Evolutionary conservation across 345 rosid genomes (phyloP).

Genomic region (Eucalyptus polyanthemos): DNA sequence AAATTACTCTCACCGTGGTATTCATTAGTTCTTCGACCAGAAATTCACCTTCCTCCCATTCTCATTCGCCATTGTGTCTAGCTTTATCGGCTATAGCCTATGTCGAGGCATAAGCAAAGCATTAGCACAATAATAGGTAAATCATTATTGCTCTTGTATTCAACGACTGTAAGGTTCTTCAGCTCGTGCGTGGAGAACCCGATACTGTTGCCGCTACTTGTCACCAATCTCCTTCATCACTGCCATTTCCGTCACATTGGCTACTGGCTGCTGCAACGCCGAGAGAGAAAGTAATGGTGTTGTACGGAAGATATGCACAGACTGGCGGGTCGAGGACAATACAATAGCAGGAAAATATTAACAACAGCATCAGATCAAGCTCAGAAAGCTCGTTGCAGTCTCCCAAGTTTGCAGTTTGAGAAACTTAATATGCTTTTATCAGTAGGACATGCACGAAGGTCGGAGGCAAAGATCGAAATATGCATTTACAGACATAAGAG

Average conservation of each 20-base stretch:
- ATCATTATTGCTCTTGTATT: background rate
- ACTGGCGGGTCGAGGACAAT: background rate
- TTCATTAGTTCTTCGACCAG: background rate
- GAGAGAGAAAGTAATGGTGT: background rate
- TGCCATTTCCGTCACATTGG: background rate
- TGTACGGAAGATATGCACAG: background rate
- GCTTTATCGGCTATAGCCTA: background rate
- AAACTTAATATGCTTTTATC: background rate
- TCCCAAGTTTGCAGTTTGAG: background rate
- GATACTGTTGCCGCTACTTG: fast-evolving
- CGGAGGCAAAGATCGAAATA: background rate
- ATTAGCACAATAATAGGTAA: background rate
- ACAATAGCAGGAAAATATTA: background rate
- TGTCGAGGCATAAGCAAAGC: background rate
- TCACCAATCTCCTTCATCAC: background rate
- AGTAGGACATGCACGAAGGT: background rate
- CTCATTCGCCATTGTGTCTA: background rate
- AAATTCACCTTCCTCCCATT: background rate
- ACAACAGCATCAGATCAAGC: background rate
- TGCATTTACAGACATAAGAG: background rate
- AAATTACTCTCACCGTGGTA: background rate
- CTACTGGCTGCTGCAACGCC: background rate
- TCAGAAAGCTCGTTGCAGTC: background rate
- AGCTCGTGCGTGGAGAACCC: background rate
- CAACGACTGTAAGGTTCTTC: background rate